These are phyloP conservation scores for Primulina tabacum DNA, from an alignment of 257 asterid species.

Conservation along the genomic window DNA sequence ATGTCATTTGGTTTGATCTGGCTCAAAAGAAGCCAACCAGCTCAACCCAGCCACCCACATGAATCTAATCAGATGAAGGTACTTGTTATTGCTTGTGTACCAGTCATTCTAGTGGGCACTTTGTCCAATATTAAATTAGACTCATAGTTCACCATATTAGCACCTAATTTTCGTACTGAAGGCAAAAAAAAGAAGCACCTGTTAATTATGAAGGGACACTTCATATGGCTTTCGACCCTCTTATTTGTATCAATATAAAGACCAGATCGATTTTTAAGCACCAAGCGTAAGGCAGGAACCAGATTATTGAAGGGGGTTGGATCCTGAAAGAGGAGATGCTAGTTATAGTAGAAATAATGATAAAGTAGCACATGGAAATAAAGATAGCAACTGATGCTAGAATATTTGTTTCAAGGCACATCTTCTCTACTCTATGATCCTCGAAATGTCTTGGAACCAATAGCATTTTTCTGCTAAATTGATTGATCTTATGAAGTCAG, in stretches of 20 bases:
- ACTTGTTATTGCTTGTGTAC: slow-evolving; percentile 20
- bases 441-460: not conserved
- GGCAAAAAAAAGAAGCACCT: not conserved
- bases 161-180: not conserved
- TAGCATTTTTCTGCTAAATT: not conserved
- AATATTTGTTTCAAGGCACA: not conserved
- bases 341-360: no score
- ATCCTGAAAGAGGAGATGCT: not conserved
- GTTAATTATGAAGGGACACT: not conserved
- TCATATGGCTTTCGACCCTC: not conserved
- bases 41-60: slow-evolving; percentile 32
- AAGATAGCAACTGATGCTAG: not conserved
- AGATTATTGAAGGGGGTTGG: not conserved
- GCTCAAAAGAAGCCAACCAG: slow-evolving; percentile 56
- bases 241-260: not conserved
- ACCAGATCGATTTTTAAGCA: not conserved
- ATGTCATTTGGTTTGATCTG: slow-evolving; percentile 67
- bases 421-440: not conserved
- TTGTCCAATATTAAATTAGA: slow-evolving; percentile 2
- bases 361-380: not conserved
- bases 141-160: not conserved
- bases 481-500: not conserved
- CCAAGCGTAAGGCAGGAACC: not conserved
- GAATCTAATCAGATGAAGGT: slow-evolving; percentile 45
- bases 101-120: slow-evolving; percentile 1